These are phyloP conservation scores for Teunomyces aglyptinius DNA, from an alignment of 805 yeast genomes.

Conservation along the genomic window DNA sequence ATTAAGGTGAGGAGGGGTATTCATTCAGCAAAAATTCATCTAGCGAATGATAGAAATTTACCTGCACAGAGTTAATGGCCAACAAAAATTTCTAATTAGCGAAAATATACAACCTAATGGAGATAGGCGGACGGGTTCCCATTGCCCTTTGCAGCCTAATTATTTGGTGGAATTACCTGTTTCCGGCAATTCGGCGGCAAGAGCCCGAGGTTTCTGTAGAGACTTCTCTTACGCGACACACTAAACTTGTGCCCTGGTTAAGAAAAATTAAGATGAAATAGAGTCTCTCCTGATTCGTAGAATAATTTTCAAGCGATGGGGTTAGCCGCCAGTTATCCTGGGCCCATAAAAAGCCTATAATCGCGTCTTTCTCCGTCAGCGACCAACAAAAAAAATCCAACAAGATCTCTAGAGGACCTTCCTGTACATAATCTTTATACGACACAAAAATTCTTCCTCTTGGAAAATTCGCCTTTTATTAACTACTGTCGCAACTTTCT, in stretches of 20 bases:
- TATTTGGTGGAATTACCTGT: no score
- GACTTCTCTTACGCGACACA: no score
- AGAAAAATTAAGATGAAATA: not conserved
- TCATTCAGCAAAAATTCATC: not conserved
- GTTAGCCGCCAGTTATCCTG: not conserved
- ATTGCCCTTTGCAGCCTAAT: no score
- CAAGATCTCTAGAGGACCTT: not conserved
- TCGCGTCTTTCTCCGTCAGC: not conserved
- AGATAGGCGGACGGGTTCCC: not conserved
- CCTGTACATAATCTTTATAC: not conserved
- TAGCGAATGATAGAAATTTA: not conserved
- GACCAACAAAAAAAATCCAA: conserved; percentile 5
- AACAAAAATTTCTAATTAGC: not conserved
- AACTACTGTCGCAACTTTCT: conserved; percentile 1
- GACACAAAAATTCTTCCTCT: conserved; percentile 2
- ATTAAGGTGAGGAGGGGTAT: not conserved
- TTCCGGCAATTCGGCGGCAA: no score
- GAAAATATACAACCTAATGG: not conserved
- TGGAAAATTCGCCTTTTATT: conserved; percentile 2
- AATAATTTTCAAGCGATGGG: not conserved
- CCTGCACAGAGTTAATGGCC: not conserved
- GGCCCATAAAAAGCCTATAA: not conserved
- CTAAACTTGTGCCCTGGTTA: not conserved
- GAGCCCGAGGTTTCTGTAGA: no score
- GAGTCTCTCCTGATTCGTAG: not conserved